phyloP scores from a whole-genome alignment of 768 basidiomycete species.

The Pleurotus eryngii region DNA sequence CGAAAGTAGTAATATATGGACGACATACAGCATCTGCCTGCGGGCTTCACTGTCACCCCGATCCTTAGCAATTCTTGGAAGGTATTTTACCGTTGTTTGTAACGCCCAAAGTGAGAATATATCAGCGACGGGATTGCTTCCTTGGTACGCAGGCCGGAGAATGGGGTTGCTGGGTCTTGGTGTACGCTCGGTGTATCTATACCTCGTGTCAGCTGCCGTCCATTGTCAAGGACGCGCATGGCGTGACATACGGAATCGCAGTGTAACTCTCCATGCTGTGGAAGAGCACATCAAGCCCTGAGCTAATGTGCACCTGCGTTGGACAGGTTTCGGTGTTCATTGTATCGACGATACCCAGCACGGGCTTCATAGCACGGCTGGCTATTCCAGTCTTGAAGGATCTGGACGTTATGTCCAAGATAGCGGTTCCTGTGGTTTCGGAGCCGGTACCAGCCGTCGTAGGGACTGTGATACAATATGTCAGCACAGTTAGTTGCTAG shows the following conservation, averaged over 20 bases:
- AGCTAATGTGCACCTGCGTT: constrained; percentile 86
- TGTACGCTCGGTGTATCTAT: constrained; percentile 83
- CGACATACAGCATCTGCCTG: constrained; percentile 81
- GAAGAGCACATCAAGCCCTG: constrained; percentile 95
- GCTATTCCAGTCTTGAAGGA: constrained; percentile 98
- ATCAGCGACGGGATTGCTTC: constrained; percentile 91
- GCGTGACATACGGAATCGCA: constrained; percentile 72
- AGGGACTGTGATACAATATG: too few species aligned
- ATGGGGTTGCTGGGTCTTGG: constrained; percentile 91
- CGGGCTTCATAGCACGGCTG: constrained; percentile 85
- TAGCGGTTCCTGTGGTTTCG: constrained; percentile 93
- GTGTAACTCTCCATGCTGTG: constrained; percentile 95
- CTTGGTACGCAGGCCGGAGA: constrained; percentile 88
- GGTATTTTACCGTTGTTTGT: constrained; percentile 80
- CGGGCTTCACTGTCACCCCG: constrained; percentile 79
- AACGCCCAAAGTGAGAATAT: constrained; percentile 96
- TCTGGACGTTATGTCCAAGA: constrained; percentile 85
- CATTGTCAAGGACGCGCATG: not conserved
- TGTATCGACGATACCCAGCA: constrained; percentile 84
- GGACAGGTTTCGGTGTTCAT: constrained; percentile 91
- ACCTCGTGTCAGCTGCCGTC: too few species aligned
- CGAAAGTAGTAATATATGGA: not conserved
- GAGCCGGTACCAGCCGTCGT: constrained; percentile 84
- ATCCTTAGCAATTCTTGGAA: constrained; percentile 84
- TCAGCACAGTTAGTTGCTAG: too few species aligned